These are phyloP conservation scores for Trichoderma sp. DNA, from an alignment of 2,329 filamentous ascomycete species.

Conservation along the genomic window DNA sequence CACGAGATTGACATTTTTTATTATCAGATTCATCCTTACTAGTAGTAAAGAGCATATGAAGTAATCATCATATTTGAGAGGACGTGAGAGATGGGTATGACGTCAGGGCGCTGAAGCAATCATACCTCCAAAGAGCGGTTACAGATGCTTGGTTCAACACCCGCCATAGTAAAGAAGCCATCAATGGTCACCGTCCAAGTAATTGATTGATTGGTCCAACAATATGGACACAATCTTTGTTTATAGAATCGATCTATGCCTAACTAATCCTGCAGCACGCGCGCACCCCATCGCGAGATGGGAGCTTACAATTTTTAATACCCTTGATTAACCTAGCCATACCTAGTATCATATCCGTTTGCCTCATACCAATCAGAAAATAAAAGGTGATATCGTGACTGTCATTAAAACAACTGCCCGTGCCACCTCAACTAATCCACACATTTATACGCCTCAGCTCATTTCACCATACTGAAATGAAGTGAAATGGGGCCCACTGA, in stretches of 20 bases:
- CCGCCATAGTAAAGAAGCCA: not conserved
- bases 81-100: not conserved
- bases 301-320: not conserved
- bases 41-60: not conserved
- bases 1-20: not conserved
- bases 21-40: not conserved
- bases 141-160: not conserved
- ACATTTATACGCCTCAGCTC: not conserved
- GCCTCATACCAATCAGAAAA: constrained; percentile 17
- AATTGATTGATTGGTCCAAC: not conserved
- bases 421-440: not conserved
- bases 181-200: not conserved
- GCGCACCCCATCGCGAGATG: not conserved
- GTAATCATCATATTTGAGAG: not conserved
- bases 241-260: not conserved
- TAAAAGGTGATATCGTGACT: constrained; percentile 12
- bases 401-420: constrained; percentile 17
- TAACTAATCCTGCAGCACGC: not conserved
- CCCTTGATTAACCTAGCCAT: constrained; percentile 9
- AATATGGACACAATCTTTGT: not conserved
- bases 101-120: not conserved
- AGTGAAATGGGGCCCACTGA: not conserved
- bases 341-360: constrained; percentile 16
- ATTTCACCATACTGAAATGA: not conserved
- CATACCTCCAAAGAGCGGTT: not conserved